phyloP scores from a whole-genome alignment of 2,329 filamentous ascomycete species.

The Exophiala calicioides region DNA sequence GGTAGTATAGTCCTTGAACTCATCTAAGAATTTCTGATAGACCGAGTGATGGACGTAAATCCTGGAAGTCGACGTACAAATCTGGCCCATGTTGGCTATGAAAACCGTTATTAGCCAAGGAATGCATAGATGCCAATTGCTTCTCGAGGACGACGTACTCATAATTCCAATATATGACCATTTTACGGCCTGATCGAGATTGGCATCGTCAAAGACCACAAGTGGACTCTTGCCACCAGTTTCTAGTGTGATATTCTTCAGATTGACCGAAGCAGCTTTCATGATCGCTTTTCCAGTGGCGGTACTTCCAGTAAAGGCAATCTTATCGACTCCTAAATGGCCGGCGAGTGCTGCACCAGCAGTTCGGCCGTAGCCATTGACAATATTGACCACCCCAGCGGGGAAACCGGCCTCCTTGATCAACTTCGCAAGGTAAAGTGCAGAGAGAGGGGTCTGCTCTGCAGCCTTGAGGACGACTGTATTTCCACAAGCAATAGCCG shows the following conservation, averaged over 20 bases:
- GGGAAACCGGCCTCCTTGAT: slow-evolving; percentile 49
- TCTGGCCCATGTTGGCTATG: slow-evolving; percentile 63
- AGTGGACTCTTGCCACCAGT: slow-evolving; percentile 60
- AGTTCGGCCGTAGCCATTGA: slow-evolving; percentile 32
- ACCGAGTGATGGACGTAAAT: slow-evolving; percentile 63
- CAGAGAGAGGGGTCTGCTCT: slow-evolving; percentile 59
- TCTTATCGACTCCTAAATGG: slow-evolving; percentile 35
- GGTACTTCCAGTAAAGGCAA: slow-evolving; percentile 34
- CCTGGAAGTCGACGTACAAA: slow-evolving; percentile 65
- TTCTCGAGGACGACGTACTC: too few relatives aligned
- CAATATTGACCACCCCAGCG: slow-evolving; percentile 42
- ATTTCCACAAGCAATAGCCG: slow-evolving; percentile 57
- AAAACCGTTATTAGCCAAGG: too few relatives aligned
- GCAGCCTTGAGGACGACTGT: slow-evolving; percentile 59
- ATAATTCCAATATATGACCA: slow-evolving; percentile 68
- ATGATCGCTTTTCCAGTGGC: slow-evolving; percentile 44
- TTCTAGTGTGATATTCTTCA: slow-evolving; percentile 64
- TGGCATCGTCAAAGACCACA: slow-evolving; percentile 59
- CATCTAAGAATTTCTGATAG: slow-evolving; percentile 59
- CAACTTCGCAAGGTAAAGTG: slow-evolving; percentile 63
- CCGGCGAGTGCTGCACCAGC: slow-evolving; percentile 27
- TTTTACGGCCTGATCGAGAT: slow-evolving; percentile 71
- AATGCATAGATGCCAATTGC: too few relatives aligned
- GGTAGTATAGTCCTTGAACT: slow-evolving; percentile 48
- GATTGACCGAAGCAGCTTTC: slow-evolving; percentile 36